A percentile compares a stretch with the other conserved stretches of the same genome.
Conservation (phyloP, 2,329 filamentous ascomycete species). For the Stagonosporopsis vannaccii region DNA sequence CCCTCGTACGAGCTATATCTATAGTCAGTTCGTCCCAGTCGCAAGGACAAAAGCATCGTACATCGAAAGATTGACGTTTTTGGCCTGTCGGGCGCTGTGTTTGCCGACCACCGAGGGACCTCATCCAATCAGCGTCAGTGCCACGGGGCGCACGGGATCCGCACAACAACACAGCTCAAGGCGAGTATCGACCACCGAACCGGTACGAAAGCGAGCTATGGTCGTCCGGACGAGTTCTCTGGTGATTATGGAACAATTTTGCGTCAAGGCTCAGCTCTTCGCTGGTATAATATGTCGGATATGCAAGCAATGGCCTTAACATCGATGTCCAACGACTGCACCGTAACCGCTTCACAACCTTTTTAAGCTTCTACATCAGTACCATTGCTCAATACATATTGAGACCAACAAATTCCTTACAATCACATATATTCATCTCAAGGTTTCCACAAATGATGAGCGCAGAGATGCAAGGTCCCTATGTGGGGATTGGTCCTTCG, state of each 20-base stretch:
- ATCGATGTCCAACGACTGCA: background rate
- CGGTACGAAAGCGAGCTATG: background rate
- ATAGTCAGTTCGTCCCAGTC: background rate
- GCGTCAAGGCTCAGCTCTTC: background rate
- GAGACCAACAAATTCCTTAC: background rate
- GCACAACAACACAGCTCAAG: background rate
- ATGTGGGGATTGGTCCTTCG: slow-evolving; percentile 2
- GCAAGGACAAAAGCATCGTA: background rate
- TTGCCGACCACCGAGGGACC: background rate
- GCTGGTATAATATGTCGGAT: background rate
- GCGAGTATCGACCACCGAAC: background rate
- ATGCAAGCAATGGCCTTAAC: background rate
- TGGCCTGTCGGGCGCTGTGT: background rate
- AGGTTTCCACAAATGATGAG: background rate
- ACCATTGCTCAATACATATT: background rate
- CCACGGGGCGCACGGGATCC: slow-evolving; percentile 1
- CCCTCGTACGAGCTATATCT: background rate
- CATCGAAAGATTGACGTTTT: background rate
- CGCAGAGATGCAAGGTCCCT: slow-evolving; percentile 5
- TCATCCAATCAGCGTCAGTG: background rate
- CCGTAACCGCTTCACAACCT: background rate
- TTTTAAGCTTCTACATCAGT: background rate
- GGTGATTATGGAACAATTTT: background rate
- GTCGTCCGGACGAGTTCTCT: slow-evolving; percentile 5
- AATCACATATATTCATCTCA: background rate